These are phyloP conservation scores for Aspergillus sojae DNA, from an alignment of 2,329 filamentous ascomycete genomes.

Conservation along the genomic window DNA sequence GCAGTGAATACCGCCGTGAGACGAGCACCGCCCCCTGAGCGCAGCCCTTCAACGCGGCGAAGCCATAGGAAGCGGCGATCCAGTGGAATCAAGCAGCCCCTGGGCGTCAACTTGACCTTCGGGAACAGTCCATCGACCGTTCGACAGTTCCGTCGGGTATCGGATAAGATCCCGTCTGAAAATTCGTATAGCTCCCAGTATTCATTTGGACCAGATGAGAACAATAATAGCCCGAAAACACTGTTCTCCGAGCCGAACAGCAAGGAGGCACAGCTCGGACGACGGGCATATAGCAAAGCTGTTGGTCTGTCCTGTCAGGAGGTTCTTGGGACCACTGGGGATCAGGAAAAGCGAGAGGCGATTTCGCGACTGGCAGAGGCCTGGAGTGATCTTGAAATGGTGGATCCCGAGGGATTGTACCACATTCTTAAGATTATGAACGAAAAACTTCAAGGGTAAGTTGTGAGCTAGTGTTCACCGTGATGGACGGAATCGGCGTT, in stretches of 20 bases:
- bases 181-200: conserved; percentile 27
- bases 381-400: conserved; percentile 78
- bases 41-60: conserved; percentile 46
- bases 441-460: conserved; percentile 63
- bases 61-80: conserved; percentile 46
- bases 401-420: conserved; percentile 89
- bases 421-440: conserved; percentile 79
- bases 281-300: conserved; percentile 77
- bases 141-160: conserved; percentile 86
- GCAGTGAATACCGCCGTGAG: conserved; percentile 62
- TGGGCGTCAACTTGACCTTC: conserved; percentile 88
- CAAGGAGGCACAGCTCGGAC: conserved; percentile 82
- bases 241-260: conserved; percentile 46
- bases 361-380: conserved; percentile 82
- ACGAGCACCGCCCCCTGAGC: conserved; percentile 48
- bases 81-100: conserved; percentile 69
- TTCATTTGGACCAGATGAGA: conserved; percentile 41
- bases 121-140: conserved; percentile 92
- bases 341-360: conserved; percentile 75
- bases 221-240: conserved; percentile 38
- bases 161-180: conserved; percentile 59
- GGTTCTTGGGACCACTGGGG: conserved; percentile 76
- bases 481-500: neutral
- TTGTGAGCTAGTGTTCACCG: conserved; percentile 5
- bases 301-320: conserved; percentile 84